Evolutionary conservation across 2,329 filamentous ascomycete species (phyloP).

Genomic region (Penicillium corylophilum): DNA sequence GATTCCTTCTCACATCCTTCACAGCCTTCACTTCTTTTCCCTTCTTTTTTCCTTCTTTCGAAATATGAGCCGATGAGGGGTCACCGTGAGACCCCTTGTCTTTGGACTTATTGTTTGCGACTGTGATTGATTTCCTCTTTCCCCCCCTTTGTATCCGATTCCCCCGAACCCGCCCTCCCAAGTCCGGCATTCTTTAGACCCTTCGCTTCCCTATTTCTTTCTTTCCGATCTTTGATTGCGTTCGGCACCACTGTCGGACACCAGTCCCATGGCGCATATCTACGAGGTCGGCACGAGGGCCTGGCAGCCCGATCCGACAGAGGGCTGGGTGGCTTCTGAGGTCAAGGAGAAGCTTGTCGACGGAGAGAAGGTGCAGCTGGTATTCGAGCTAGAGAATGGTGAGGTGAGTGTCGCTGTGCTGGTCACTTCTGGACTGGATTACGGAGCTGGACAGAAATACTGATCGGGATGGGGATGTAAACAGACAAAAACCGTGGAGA

Average conservation of each 20-base stretch:
- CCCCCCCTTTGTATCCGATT: conserved; percentile 5
- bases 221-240: conserved; percentile 11
- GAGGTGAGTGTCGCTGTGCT: conserved; percentile 60
- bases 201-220: conserved; percentile 9
- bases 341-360: conserved; percentile 80
- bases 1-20: conserved; percentile 12
- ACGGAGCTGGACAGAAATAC: neutral
- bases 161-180: conserved; percentile 2
- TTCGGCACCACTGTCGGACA: conserved; percentile 5
- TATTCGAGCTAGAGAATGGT: conserved; percentile 88
- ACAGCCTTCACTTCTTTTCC: conserved; percentile 6
- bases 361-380: conserved; percentile 81
- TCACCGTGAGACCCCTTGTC: conserved; percentile 24
- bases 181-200: conserved; percentile 8
- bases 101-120: conserved; percentile 21
- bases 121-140: conserved; percentile 17
- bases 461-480: conserved; percentile 16
- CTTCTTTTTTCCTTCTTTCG: conserved; percentile 21
- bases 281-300: conserved; percentile 96
- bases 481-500: conserved; percentile 76
- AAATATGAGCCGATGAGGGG: conserved; percentile 28
- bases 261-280: conserved; percentile 72
- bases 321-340: conserved; percentile 97
- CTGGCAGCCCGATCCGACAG: conserved; percentile 94
- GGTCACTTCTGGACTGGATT: neutral